Base-by-base conservation (phyloP, 2,329 filamentous ascomycete species). In the Thielaviopsis euricoi region DNA sequence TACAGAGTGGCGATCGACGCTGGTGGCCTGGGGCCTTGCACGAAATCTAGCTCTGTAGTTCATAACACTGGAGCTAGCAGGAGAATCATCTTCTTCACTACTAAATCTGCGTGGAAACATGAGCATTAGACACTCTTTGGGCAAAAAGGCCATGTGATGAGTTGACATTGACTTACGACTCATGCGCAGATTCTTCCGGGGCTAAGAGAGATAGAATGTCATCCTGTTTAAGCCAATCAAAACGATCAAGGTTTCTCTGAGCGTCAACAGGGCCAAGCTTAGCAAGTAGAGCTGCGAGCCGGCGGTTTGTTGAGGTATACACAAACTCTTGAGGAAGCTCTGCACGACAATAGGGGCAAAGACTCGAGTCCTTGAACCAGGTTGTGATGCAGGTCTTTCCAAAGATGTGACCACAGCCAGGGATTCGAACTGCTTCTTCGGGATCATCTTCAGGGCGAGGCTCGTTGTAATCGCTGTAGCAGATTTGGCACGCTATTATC, bases 371-470 rank as follows among this genome's bases (percentile, higher is more conserved):
- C 56, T 79, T 73, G 49, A 85, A 75, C 81, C 81, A 85, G 62
- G 79, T 82, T 65, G 78, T 81, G 62, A 85, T 80, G 66, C 81
- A 85, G 62, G 77, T 73, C 58, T 82, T 74, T 19, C 81, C 81
- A 65, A 85, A 85, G 6, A 84, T 67, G 63, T 85, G 81, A 62
- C 78, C 80, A 71, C 81, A 85, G 62, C 74, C 77, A 2, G 81
- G 81, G 19, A 84, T 67, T 21, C 78, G 76, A 17, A 83, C 66
- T 0, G 81, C 78, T 2, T 68, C 70, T 64, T 85, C 81, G 52
- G 71, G 73, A 21, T 78, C 67, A 1, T 80, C 80, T 62, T 84
- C 81, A 0, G 80, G 79, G 26, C 75, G 80, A 59, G 70, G 66
- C 15, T 74, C 70, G 37, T 78, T 79, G 63, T 77, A 83, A 9